Evolutionary conservation across 2,329 filamentous ascomycete genomes (phyloP).

Genomic region (Trichoderma cornu-damae): DNA sequence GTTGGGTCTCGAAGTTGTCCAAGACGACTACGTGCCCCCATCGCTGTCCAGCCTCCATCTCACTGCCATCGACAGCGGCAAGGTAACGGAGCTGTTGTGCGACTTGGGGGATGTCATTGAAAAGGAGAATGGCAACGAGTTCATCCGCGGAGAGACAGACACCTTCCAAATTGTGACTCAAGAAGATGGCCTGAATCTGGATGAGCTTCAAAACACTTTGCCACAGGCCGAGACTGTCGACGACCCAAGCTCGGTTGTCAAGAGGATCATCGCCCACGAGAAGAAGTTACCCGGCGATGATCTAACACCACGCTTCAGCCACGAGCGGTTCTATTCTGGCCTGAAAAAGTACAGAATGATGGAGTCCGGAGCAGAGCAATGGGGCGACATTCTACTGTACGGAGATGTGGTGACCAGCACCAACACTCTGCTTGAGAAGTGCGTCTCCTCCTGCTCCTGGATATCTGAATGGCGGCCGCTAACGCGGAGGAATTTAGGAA

Average conservation of each 20-base stretch:
- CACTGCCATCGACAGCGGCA: constrained; percentile 60
- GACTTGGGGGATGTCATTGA: constrained; percentile 64
- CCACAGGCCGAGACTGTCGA: constrained; percentile 43
- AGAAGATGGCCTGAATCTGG: constrained; percentile 54
- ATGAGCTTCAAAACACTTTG: constrained; percentile 50
- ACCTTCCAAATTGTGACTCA: constrained; percentile 72
- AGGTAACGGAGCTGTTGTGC: constrained; percentile 63
- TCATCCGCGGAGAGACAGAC: constrained; percentile 76
- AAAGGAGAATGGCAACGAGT: constrained; percentile 59
- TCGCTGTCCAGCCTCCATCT: constrained; percentile 79
- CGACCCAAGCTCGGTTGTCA: constrained; percentile 69
- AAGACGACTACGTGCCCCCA: constrained; percentile 64
- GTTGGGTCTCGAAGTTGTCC: constrained; percentile 72
- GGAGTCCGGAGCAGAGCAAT: constrained; percentile 56
- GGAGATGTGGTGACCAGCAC: constrained; percentile 92
- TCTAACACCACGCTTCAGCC: constrained; percentile 81
- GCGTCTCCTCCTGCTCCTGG: constrained; percentile 21
- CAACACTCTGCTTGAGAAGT: constrained; percentile 89
- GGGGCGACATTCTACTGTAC: constrained; percentile 76
- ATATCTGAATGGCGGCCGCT: not conserved
- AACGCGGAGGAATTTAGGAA: constrained; percentile 52
- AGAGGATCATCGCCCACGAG: constrained; percentile 70
- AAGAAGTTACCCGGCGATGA: constrained; percentile 60
- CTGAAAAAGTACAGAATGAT: constrained; percentile 59
- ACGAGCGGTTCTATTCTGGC: constrained; percentile 69